Evolutionary conservation across 2,329 filamentous ascomycete species (phyloP).

Genomic region (Colletotrichum melonis): DNA sequence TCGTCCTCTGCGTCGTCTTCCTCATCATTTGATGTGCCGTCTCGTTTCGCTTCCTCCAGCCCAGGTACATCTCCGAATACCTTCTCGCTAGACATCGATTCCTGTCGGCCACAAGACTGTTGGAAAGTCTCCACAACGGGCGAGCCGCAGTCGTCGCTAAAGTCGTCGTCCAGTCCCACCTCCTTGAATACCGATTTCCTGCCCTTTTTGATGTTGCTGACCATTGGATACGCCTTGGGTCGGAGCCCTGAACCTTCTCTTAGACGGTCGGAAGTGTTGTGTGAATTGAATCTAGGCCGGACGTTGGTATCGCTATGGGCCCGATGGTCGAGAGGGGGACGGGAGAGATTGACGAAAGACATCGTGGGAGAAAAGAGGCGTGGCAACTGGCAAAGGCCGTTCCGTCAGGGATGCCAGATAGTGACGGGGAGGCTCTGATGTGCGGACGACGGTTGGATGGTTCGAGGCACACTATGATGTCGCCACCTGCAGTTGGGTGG

Average conservation of each 20-base stretch:
- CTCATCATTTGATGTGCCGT: slow-evolving; percentile 27
- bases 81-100: slow-evolving; percentile 41
- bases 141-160: slow-evolving; percentile 36
- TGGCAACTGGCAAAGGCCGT: neutral
- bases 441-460: slow-evolving; percentile 12
- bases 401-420: slow-evolving; percentile 6
- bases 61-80: slow-evolving; percentile 45
- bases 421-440: slow-evolving; percentile 18
- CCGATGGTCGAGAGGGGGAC: slow-evolving; percentile 27
- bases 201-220: slow-evolving; percentile 59
- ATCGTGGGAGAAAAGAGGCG: slow-evolving; percentile 17
- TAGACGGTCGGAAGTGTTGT: slow-evolving; percentile 61
- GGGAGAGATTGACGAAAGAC: slow-evolving; percentile 33
- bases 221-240: slow-evolving; percentile 53
- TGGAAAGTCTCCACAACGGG: neutral
- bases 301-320: slow-evolving; percentile 36
- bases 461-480: slow-evolving; percentile 32
- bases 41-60: slow-evolving; percentile 22
- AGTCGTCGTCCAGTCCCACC: slow-evolving; percentile 55
- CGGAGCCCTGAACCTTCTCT: slow-evolving; percentile 57
- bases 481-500: slow-evolving; percentile 33
- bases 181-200: slow-evolving; percentile 65
- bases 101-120: slow-evolving; percentile 30
- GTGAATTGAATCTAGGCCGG: slow-evolving; percentile 63
- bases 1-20: slow-evolving; percentile 15